These are phyloP conservation scores for Acanthamoeba royreba DNA, from an alignment of 208 protist genomes.

Conservation along the genomic window DNA sequence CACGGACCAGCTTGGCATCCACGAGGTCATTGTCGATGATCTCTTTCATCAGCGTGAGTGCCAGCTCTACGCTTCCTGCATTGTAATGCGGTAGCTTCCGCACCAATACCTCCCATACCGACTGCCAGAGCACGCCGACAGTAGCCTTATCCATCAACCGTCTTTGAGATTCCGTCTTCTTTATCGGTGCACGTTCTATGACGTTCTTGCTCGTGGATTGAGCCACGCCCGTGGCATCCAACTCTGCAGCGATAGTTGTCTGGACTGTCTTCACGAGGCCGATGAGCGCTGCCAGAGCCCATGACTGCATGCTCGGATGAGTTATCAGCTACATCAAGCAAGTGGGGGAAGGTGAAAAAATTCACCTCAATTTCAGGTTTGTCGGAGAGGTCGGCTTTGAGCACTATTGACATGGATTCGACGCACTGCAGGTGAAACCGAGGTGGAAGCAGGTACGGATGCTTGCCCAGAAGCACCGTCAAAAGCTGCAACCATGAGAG, in stretches of 20 bases:
- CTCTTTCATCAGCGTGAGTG: conserved; percentile 28
- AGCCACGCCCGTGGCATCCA: neutral
- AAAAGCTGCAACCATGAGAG: neutral
- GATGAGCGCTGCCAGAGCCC: neutral
- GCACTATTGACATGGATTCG: neutral
- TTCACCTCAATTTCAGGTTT: neutral
- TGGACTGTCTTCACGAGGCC: neutral
- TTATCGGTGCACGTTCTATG: neutral
- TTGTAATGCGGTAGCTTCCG: neutral
- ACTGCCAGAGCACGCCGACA: neutral
- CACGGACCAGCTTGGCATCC: neutral
- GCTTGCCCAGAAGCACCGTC: neutral
- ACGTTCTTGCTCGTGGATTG: neutral
- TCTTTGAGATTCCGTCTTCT: conserved; percentile 6
- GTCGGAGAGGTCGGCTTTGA: neutral
- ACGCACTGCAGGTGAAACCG: neutral
- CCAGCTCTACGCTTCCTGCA: neutral
- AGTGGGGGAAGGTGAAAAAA: too few relatives aligned
- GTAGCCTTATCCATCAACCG: neutral
- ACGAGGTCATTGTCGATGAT: conserved; percentile 10
- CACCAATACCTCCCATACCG: neutral
- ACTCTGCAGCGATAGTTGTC: neutral
- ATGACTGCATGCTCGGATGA: neutral
- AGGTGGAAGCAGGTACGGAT: neutral
- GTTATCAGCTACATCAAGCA: too few relatives aligned